Conservation (phyloP, 192 early-diverging fungal genomes). For the Umbelopsis ramanniana region DNA sequence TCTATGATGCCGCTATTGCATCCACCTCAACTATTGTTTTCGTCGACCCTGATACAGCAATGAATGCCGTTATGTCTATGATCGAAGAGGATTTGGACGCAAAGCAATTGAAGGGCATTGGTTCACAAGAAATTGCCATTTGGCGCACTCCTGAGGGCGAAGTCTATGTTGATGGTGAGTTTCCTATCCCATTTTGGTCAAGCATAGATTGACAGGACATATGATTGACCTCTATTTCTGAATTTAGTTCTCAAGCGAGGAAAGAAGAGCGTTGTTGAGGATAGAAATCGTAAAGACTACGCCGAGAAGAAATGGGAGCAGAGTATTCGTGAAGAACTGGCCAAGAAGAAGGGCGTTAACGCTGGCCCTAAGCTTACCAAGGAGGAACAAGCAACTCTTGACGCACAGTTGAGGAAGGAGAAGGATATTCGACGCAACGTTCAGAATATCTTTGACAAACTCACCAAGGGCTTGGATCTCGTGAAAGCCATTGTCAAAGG, state of each 20-base stretch:
- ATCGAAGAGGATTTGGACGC: conserved; percentile 54
- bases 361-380: conserved; percentile 63
- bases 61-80: conserved; percentile 52
- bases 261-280: conserved; percentile 54
- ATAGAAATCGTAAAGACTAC: conserved; percentile 53
- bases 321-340: conserved; percentile 72
- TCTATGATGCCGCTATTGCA: conserved; percentile 66
- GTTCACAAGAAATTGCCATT: conserved; percentile 64
- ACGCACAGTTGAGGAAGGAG: conserved; percentile 77
- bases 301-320: conserved; percentile 82
- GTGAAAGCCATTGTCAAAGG: conserved; percentile 68
- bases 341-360: conserved; percentile 63
- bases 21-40: conserved; percentile 67
- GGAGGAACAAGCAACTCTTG: conserved; percentile 75
- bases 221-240: background rate
- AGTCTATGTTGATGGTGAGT: conserved; percentile 65
- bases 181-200: background rate
- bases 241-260: conserved; percentile 55
- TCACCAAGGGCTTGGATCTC: conserved; percentile 68
- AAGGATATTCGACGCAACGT: conserved; percentile 69
- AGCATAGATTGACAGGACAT: background rate
- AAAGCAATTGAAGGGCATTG: conserved; percentile 53
- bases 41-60: conserved; percentile 56
- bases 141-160: conserved; percentile 74
- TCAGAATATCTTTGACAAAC: conserved; percentile 46